Base-by-base conservation (phyloP, 805 yeast genomes). In the Grigorovia transvaalensis region DNA sequence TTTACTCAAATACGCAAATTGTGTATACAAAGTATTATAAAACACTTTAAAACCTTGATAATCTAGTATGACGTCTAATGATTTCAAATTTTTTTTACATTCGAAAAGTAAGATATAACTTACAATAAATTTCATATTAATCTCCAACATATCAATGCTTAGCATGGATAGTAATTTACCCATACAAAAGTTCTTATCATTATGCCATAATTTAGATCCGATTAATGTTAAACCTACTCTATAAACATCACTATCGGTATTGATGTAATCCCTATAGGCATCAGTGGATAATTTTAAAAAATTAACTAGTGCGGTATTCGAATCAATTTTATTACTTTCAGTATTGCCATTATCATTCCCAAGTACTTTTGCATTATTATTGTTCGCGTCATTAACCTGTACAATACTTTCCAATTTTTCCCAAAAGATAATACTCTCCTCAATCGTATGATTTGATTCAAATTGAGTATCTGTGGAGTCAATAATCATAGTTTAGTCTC, bases 11-110 rank as follows among this genome's bases (percentile, higher is more conserved):
- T 66, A 67, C 20, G 70, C 70, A 51, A 67, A 67, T 30, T 63
- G 62, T 5, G 66, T 59, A 50, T 76, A 72, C 9, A 79, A 56
- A 7, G 71, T 66, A 44, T 64, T 65, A 54, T 76, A 67, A 11
- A 82, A 58, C 0, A 74, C 75, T 40, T 66, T 66, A 50, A 79
- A 76, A 0, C 84, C 85, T 46, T 75, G 75, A 56, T 70, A 81
- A 45, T 80, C 77, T 47, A 75, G 70, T 56, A 82, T 62, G 42
- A 73, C 65, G 44, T 71, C 74, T 44, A 79, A 58, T 0, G 79
- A 68, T 5, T 69, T 58, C 3, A 70, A 57, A 57, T 78, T 72
- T 41, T 62, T 59, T 52, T 75, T 71, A 15, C 77, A 71, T 54
- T 76, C 79, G 50, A 75, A 63, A 30, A 78, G 59, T 19, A 78